These are phyloP conservation scores for Wickerhamiella spandovensis DNA, from an alignment of 805 yeast genomes.

Conservation along the genomic window DNA sequence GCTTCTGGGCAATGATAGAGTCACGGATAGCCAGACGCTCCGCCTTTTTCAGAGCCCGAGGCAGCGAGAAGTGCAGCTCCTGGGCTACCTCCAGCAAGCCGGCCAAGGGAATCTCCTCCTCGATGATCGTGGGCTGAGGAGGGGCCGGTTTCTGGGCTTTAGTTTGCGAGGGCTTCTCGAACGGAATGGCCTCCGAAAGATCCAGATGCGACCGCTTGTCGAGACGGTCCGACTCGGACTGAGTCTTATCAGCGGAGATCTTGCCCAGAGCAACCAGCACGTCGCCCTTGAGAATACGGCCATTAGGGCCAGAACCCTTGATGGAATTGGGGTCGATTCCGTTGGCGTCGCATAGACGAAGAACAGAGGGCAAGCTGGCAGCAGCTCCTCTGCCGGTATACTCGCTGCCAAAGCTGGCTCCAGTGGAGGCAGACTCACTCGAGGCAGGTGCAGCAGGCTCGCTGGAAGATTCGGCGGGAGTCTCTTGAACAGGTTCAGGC, in stretches of 20 bases:
- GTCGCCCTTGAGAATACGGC: constrained; percentile 86
- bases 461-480: constrained; percentile 8
- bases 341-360: neutral
- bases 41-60: constrained; percentile 31
- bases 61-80: constrained; percentile 20
- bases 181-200: constrained; percentile 40
- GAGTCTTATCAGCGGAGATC: constrained; percentile 44
- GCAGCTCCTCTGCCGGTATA: neutral
- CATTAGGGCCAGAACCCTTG: constrained; percentile 88
- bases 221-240: constrained; percentile 42
- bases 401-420: neutral
- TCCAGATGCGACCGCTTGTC: constrained; percentile 51
- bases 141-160: constrained; percentile 9
- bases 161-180: constrained; percentile 18
- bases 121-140: constrained; percentile 14
- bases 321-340: constrained; percentile 30
- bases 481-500: neutral
- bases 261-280: constrained; percentile 72
- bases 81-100: constrained; percentile 16
- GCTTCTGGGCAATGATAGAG: constrained; percentile 29
- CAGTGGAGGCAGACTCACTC: neutral
- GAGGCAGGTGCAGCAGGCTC: constrained; percentile 1
- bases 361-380: constrained; percentile 5
- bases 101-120: constrained; percentile 12
- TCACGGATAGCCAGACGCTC: constrained; percentile 30